Evolutionary conservation across 1,139 yeast species (phyloP), one percentile per base, ranked within the genome.

Genomic region (Sugiyamaella pinicola): DNA sequence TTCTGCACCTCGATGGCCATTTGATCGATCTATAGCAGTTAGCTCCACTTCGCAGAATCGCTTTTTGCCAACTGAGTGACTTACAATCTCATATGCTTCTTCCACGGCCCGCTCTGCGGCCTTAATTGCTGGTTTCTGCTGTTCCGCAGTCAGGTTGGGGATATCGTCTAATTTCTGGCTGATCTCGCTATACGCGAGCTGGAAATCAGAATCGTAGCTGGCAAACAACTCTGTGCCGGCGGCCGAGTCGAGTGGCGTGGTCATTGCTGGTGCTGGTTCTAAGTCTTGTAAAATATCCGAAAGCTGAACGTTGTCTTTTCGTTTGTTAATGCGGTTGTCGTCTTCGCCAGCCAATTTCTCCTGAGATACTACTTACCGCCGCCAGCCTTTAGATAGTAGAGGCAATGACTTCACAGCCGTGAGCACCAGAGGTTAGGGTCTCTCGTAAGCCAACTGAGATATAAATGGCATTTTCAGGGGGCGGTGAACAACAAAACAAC

Each of bases 1-100:
- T 84, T 85, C 66, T 86, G 93, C 1, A 88, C 86, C 65, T 88
- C 96, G 39, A 88, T 76, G 33, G 81, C 78, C 83, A 89, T 82
- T 62, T 89, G 95, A 64, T 87, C 95, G 46, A 87, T 74, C 62
- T 70, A 12, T n/a, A n/a, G n/a, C n/a, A 37, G 46, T 19, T 37
- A 37, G 41, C 19, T 12, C n/a, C n/a, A n/a, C n/a, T n/a, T n/a
- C n/a, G n/a, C n/a, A n/a, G n/a, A n/a, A n/a, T n/a, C n/a, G n/a
- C n/a, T n/a, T n/a, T n/a, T n/a, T 24, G 28, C 28, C 9, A 24
- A 24, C 28, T n/a, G 15, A 13, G 17, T 42, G 2, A 60, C 74
- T 53, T 62, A 73, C 74, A 51, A 87, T 77, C 66, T 88, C 96
- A 53, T 83, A 78, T 31, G 89, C 86, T 65, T 88, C 95, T 62